Evolutionary conservation across 2,329 filamentous ascomycete genomes (phyloP).

Genomic region (Daldinia sp.): DNA sequence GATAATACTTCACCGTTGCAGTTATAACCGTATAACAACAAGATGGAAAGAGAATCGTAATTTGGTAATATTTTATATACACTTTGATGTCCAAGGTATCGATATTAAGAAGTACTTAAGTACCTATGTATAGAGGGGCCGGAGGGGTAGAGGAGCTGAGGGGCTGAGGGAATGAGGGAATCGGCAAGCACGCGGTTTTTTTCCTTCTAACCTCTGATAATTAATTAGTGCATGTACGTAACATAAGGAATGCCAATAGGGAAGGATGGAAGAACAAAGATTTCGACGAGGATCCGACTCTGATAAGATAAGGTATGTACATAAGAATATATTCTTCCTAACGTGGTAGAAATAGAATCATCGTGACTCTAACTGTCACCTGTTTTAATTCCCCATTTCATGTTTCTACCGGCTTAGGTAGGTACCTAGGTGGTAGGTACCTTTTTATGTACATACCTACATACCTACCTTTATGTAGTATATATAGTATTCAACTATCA

Average conservation of each 20-base stretch:
- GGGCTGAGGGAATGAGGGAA: background rate
- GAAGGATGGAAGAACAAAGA: background rate
- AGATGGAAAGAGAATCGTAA: background rate
- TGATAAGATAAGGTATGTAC: background rate
- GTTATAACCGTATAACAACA: too few species aligned
- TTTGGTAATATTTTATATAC: too few species aligned
- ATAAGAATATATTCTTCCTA: background rate
- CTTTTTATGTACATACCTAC: background rate
- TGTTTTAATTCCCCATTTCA: constrained; percentile 1
- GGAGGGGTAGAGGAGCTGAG: background rate
- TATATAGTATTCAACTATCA: too few species aligned
- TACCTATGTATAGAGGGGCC: background rate
- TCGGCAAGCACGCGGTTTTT: background rate
- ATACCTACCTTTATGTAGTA: too few species aligned
- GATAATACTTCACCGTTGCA: too few species aligned
- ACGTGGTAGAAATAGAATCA: background rate
- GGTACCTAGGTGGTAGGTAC: too few species aligned
- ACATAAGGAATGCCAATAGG: background rate
- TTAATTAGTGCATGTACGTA: background rate
- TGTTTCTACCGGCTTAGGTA: too few species aligned
- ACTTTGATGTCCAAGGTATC: too few species aligned
- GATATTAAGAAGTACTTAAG: too few species aligned
- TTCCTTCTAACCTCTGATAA: background rate
- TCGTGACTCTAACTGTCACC: background rate
- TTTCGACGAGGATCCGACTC: background rate